Conservation (phyloP, 192 early-diverging fungal genomes). For the Paraglomus brasilianum region DNA sequence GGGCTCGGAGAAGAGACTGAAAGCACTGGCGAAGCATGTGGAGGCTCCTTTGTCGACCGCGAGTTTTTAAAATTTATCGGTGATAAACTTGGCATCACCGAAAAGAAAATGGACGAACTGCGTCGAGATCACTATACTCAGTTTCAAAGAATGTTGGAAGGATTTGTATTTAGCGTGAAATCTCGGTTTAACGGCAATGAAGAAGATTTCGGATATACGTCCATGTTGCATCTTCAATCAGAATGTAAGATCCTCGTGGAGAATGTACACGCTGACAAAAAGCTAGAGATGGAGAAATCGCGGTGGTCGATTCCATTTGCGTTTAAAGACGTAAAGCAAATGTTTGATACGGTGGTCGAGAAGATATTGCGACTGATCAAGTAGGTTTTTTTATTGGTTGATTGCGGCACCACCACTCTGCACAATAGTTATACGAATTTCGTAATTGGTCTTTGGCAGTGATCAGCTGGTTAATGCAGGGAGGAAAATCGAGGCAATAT, state of each 20-base stretch:
- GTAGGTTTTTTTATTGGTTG: neutral
- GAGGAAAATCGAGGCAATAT: constrained; percentile 41
- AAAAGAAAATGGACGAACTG: neutral
- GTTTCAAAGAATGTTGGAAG: constrained; percentile 19
- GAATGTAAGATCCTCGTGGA: neutral
- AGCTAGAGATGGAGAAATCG: neutral
- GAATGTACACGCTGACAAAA: neutral
- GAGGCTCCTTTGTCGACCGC: constrained; percentile 12
- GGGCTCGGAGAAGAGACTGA: constrained; percentile 20
- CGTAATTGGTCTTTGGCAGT: constrained; percentile 7
- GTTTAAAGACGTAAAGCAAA: neutral
- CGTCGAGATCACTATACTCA: constrained; percentile 9
- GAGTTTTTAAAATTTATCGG: constrained; percentile 25
- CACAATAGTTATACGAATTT: no score
- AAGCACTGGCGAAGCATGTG: constrained; percentile 16
- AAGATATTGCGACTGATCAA: constrained; percentile 5
- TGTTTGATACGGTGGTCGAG: constrained; percentile 12
- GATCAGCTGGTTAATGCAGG: constrained; percentile 42
- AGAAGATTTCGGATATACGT: neutral
- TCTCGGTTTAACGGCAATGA: constrained; percentile 4
- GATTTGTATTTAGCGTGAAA: constrained; percentile 19
- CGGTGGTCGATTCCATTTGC: neutral
- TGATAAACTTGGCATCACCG: neutral
- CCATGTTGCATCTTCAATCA: neutral
- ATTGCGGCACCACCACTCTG: no score